Conservation (phyloP, 495 filamentous ascomycete genomes). For the Paragyromitra xinjiangensis region DNA sequence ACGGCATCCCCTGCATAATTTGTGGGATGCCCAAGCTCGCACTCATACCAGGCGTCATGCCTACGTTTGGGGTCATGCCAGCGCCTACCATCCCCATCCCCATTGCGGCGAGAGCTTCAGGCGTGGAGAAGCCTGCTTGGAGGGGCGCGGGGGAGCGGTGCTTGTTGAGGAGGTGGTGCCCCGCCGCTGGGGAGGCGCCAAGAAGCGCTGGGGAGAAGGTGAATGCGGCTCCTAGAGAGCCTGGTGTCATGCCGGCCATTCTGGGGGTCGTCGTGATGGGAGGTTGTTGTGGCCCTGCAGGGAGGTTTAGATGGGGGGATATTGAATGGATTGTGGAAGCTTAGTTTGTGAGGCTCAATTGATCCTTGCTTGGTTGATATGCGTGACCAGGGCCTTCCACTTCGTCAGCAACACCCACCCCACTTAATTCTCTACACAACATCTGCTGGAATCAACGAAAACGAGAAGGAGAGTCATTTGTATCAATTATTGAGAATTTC, state of each 20-base stretch:
- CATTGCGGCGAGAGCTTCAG: conserved; percentile 44
- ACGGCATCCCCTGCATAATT: conserved; percentile 20
- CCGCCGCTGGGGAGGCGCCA: conserved; percentile 50
- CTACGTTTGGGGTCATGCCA: conserved; percentile 21
- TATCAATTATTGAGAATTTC: too few relatives aligned
- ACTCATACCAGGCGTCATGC: conserved; percentile 31
- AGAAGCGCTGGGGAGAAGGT: conserved; percentile 55
- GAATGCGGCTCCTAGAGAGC: conserved; percentile 41
- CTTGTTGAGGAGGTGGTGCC: conserved; percentile 45
- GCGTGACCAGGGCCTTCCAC: background rate
- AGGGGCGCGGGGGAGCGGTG: conserved; percentile 49
- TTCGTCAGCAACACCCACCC: background rate
- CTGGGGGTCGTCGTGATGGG: conserved; percentile 53
- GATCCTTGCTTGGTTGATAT: conserved; percentile 3
- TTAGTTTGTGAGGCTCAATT: conserved; percentile 24
- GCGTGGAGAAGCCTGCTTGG: conserved; percentile 47
- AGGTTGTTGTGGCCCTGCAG: background rate
- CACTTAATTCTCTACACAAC: background rate
- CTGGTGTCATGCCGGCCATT: conserved; percentile 50
- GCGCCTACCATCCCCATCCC: conserved; percentile 41
- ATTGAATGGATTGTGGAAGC: background rate
- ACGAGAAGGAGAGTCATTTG: too few relatives aligned
- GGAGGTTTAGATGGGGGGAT: background rate
- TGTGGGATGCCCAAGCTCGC: conserved; percentile 10
- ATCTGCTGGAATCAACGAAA: background rate